These are phyloP conservation scores for Alternaria brassicae DNA, from an alignment of 2,329 filamentous ascomycete species.

Conservation along the genomic window DNA sequence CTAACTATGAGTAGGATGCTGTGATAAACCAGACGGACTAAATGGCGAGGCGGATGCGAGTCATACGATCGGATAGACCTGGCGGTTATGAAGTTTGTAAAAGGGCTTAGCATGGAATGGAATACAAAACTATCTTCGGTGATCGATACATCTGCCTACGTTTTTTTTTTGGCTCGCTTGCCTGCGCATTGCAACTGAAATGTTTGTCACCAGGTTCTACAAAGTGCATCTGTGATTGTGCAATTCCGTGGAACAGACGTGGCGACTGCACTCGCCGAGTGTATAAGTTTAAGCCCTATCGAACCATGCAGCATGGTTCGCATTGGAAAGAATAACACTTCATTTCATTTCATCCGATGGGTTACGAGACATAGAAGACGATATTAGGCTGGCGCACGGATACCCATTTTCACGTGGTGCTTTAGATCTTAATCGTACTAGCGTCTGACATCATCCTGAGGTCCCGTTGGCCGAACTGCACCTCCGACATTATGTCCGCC, in stretches of 20 bases:
- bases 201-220: background rate
- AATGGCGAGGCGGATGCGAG: background rate
- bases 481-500: background rate
- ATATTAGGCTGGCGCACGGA: background rate
- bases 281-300: too few species aligned
- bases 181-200: background rate
- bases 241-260: background rate
- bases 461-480: slow-evolving; percentile 1
- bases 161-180: background rate
- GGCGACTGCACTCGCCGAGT: background rate
- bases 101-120: background rate
- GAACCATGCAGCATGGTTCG: background rate
- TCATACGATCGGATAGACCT: too few species aligned
- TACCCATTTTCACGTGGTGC: background rate
- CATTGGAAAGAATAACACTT: background rate
- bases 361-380: background rate
- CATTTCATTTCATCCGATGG: background rate
- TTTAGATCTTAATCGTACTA: background rate
- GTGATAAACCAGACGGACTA: slow-evolving; percentile 25
- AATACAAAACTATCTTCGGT: background rate
- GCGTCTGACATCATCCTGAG: slow-evolving; percentile 9
- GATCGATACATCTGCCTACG: background rate
- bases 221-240: background rate
- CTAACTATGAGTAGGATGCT: slow-evolving; percentile 22
- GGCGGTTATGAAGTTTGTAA: background rate